Evolutionary conservation across 441 rosid genomes (phyloP), one percentile per base, ranked within the genome.

Genomic region (Pelargonium myrrhifolium): DNA sequence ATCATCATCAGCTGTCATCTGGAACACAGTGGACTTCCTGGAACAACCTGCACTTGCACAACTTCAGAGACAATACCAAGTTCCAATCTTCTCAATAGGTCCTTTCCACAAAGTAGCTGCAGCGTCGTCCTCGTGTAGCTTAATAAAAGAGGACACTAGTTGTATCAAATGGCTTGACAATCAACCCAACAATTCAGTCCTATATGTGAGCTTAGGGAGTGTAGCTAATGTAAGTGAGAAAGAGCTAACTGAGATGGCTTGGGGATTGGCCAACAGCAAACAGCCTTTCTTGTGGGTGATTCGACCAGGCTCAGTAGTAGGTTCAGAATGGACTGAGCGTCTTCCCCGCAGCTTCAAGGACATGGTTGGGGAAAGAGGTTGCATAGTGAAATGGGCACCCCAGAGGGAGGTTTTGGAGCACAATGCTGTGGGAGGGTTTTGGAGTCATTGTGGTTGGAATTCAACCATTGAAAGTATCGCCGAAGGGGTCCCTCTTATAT

Each of bases 371-470:
- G 83, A 72, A 37, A 80, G 72, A 64, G 94, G 88, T 1, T 42
- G 68, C 35, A 77, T 88, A 2, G 85, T 86, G 61, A 74, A 71
- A 71, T 87, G 92, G 92, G 79, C 87, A 37, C 67, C 81, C 0
- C 89, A 87, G 12, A 86, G 80, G 56, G 68, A 80, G 68, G 79
- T 87, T 1, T 51, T 87, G 7, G 74, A 18, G 14, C 88, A 87
- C 76, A 76, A 75, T 0, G 63, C 92, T 0, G 68, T 83, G 8
- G 88, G 85, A 17, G 84, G 77, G 2, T 83, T 86, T 71, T 49
- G 83, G 45, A 81, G 82, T 3, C 92, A 85, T 6, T 75, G 72
- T 9, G 89, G 91, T 4, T 87, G 90, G 93, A 86, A 86, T 42
- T 87, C 92, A 1, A 81, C 76, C 0, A 2, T 85, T 5, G 89